Evolutionary conservation across 257 asterid genomes (phyloP).

Genomic region (Sherardia arvensis): DNA sequence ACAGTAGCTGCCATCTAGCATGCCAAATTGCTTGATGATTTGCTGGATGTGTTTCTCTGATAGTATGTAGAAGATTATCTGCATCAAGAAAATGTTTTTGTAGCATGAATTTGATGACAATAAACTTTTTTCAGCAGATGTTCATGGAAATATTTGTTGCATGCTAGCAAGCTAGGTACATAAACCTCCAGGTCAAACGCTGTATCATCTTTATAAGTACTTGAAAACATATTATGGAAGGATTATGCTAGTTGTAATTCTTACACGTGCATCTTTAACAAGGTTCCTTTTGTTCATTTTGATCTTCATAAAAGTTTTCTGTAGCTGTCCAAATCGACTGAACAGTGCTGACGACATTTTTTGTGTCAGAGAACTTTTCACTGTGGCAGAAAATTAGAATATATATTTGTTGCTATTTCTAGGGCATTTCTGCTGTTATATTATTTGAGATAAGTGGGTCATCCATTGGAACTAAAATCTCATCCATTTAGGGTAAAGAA

Average conservation of each 20-base stretch:
- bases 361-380: neutral
- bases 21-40: too few relatives aligned
- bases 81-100: neutral
- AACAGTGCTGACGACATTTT: neutral
- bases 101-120: neutral
- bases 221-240: neutral
- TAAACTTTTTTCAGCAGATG: neutral
- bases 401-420: neutral
- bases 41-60: too few relatives aligned
- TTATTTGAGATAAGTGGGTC: constrained; percentile 13
- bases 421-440: neutral
- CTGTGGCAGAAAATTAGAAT: neutral
- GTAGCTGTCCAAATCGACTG: neutral
- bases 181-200: neutral
- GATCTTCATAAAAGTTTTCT: constrained; percentile 1
- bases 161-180: neutral
- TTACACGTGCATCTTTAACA: neutral
- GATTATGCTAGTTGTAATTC: neutral
- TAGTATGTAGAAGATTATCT: too few relatives aligned
- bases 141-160: too few relatives aligned
- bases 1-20: too few relatives aligned
- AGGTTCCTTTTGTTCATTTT: neutral
- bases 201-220: neutral
- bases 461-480: constrained; percentile 11
- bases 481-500: too few relatives aligned